Percentiles rank a stretch among this genome's conserved stretches.
Evolutionary conservation across 2,329 filamentous ascomycete genomes (phyloP).

Genomic region (Fusarium sp.): DNA sequence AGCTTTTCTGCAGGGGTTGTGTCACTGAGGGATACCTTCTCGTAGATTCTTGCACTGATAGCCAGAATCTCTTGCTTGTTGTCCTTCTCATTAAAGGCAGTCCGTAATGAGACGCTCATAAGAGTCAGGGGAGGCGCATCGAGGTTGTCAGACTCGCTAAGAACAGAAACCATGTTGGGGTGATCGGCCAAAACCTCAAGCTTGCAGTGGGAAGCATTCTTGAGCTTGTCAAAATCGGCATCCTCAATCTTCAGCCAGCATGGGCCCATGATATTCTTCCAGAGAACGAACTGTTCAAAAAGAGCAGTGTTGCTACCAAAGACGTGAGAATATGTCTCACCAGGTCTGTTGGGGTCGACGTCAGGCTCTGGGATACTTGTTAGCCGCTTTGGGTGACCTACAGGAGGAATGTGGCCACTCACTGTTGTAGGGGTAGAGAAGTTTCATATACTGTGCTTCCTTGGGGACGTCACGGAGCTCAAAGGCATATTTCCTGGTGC

Average conservation of each 20-base stretch:
- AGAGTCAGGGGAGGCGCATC: slow-evolving; percentile 88
- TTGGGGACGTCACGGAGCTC: slow-evolving; percentile 87
- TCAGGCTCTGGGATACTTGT: slow-evolving; percentile 61
- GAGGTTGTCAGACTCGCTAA: slow-evolving; percentile 80
- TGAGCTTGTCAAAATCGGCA: slow-evolving; percentile 82
- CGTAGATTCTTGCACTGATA: slow-evolving; percentile 90
- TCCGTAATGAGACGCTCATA: slow-evolving; percentile 94
- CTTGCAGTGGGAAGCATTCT: slow-evolving; percentile 97
- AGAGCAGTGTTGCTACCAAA: slow-evolving; percentile 93
- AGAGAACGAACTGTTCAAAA: slow-evolving; percentile 97
- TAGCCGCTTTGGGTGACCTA: slow-evolving; percentile 11
- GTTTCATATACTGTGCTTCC: slow-evolving; percentile 90
- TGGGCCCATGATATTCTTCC: slow-evolving; percentile 99
- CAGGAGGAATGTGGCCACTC: slow-evolving; percentile 8
- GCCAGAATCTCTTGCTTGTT: slow-evolving; percentile 97
- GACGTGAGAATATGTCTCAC: slow-evolving; percentile 91
- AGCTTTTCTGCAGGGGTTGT: slow-evolving; percentile 89
- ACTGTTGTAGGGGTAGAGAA: slow-evolving; percentile 94
- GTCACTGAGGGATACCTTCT: slow-evolving; percentile 85
- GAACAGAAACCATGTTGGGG: slow-evolving; percentile 75
- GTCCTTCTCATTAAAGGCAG: slow-evolving; percentile 85
- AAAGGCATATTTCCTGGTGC: slow-evolving; percentile 92
- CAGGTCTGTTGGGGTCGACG: slow-evolving; percentile 72
- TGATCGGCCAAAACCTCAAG: slow-evolving; percentile 85
- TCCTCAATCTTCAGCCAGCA: slow-evolving; percentile 95